These are phyloP conservation scores for Fraxinus paxiana DNA, from an alignment of 305 asterid species.

Conservation along the genomic window DNA sequence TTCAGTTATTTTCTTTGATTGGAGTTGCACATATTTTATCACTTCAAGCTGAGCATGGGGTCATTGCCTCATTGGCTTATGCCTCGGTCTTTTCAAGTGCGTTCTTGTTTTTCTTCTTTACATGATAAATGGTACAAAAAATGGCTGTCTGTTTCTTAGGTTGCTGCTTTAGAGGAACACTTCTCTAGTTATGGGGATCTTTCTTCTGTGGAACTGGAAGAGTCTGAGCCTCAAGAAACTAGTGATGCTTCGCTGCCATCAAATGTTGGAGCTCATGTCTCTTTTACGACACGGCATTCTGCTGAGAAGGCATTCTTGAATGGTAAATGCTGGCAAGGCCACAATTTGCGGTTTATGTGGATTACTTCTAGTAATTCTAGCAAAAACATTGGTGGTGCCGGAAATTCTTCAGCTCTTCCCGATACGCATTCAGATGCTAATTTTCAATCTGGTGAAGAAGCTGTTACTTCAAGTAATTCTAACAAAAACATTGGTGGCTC, in stretches of 20 bases:
- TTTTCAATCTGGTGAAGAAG: slow-evolving; percentile 30
- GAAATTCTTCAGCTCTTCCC: slow-evolving; percentile 36
- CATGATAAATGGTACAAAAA: background rate
- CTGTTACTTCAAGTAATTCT: background rate
- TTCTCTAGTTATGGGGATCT: slow-evolving; percentile 76
- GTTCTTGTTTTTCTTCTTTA: slow-evolving; percentile 3
- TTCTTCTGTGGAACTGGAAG: slow-evolving; percentile 69
- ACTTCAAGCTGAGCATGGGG: background rate
- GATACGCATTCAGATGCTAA: slow-evolving; percentile 29
- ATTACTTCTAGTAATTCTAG: slow-evolving; percentile 32
- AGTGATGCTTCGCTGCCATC: slow-evolving; percentile 34
- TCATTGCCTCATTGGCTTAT: background rate
- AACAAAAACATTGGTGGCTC: slow-evolving; percentile 12
- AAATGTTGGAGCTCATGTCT: slow-evolving; percentile 55
- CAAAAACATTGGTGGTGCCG: slow-evolving; percentile 40
- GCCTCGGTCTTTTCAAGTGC: background rate
- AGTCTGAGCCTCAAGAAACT: slow-evolving; percentile 39
- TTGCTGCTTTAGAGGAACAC: slow-evolving; percentile 72
- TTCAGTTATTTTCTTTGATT: background rate
- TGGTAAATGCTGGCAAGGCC: slow-evolving; percentile 87
- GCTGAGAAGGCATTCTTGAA: slow-evolving; percentile 86
- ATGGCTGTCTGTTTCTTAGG: slow-evolving; percentile 38
- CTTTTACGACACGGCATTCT: slow-evolving; percentile 59
- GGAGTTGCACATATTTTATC: background rate
- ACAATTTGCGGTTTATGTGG: slow-evolving; percentile 70